Percentiles rank a stretch among this genome's conserved stretches.
Evolutionary conservation across 331 rosid species (phyloP).

Genomic region (Pyrus hybrid): DNA sequence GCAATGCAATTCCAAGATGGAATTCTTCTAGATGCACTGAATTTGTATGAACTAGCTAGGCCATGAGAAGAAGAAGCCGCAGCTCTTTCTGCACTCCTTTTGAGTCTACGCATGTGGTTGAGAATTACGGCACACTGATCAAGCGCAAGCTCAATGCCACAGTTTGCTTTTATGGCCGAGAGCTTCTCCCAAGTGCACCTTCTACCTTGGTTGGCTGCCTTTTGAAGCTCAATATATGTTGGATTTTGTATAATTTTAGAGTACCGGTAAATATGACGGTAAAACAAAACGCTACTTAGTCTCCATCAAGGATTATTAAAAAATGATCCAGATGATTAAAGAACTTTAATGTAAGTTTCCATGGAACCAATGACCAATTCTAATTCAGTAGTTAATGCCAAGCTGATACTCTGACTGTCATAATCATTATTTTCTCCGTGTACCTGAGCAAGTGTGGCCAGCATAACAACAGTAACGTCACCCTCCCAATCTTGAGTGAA

Average conservation of each 20-base stretch:
- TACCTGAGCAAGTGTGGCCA: slow-evolving; percentile 99
- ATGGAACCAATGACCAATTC: not conserved
- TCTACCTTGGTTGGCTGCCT: slow-evolving; percentile 96
- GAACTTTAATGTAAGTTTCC: not conserved
- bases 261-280: not conserved
- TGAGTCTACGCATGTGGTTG: slow-evolving; percentile 84
- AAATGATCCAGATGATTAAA: not conserved
- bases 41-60: slow-evolving; percentile 35
- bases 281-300: slow-evolving; percentile 18
- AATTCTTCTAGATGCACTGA: slow-evolving; percentile 79
- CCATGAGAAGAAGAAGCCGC: slow-evolving; percentile 66
- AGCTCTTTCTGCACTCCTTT: slow-evolving; percentile 66
- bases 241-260: slow-evolving; percentile 62
- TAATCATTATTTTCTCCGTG: not conserved
- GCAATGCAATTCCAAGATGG: slow-evolving; percentile 99
- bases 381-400: not conserved
- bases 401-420: not conserved
- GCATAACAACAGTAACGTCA: slow-evolving; percentile 92
- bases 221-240: slow-evolving; percentile 79
- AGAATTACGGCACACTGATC: slow-evolving; percentile 83
- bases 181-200: slow-evolving; percentile 99
- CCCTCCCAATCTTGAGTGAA: slow-evolving; percentile 99
- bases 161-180: slow-evolving; percentile 87
- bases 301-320: not conserved
- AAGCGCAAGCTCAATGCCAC: slow-evolving; percentile 78